Conservation (phyloP, 768 basidiomycete species). For the Steccherinum ochraceum region DNA sequence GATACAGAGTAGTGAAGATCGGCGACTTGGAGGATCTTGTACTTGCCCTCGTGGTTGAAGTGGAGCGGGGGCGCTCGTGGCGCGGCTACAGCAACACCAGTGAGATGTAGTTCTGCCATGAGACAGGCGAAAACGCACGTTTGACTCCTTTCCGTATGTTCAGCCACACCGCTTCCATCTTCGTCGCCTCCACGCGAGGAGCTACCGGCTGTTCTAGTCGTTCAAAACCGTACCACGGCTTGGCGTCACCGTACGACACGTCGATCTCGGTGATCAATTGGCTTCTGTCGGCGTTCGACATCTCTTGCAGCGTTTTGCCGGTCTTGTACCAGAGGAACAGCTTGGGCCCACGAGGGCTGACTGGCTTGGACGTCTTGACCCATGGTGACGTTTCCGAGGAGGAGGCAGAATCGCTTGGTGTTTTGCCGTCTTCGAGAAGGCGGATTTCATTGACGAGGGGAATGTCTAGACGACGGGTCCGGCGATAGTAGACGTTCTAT, state of each 20-base stretch:
- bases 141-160: conserved; percentile 72
- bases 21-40: conserved; percentile 87
- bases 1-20: conserved; percentile 91
- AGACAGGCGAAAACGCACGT: conserved; percentile 34
- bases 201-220: conserved; percentile 59
- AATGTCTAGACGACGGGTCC: conserved; percentile 77
- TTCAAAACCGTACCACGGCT: conserved; percentile 84
- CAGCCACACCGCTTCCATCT: conserved; percentile 50
- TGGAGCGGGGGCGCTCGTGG: conserved; percentile 75
- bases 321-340: conserved; percentile 76
- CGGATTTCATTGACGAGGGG: conserved; percentile 70
- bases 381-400: conserved; percentile 39
- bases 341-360: conserved; percentile 37
- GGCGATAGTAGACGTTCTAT: conserved; percentile 74
- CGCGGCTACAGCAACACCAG: conserved; percentile 40
- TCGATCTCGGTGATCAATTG: conserved; percentile 87
- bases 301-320: conserved; percentile 56
- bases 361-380: conserved; percentile 45
- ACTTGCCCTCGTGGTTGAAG: conserved; percentile 77
- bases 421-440: conserved; percentile 52
- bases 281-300: conserved; percentile 47
- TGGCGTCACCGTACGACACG: conserved; percentile 77
- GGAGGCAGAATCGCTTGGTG: conserved; percentile 27
- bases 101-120: conserved; percentile 3
- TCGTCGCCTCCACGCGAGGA: conserved; percentile 28